These are phyloP conservation scores for Kurtzmaniella natalensis DNA, from an alignment of 1,139 yeast species.

Conservation along the genomic window DNA sequence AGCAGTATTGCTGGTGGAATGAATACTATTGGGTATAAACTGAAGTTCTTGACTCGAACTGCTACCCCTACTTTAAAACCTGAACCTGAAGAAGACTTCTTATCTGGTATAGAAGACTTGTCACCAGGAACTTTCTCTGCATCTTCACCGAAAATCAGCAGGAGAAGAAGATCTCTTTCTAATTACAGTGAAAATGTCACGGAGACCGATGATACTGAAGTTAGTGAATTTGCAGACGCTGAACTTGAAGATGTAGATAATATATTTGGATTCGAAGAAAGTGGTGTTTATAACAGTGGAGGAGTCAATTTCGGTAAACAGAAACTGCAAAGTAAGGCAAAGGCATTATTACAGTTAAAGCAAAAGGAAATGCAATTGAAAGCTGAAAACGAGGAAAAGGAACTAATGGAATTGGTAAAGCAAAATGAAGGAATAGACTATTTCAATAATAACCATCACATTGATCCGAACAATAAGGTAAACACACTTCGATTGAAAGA, in stretches of 20 bases:
- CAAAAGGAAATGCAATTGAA: constrained; percentile 26
- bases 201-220: constrained; percentile 31
- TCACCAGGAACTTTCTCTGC: constrained; percentile 21
- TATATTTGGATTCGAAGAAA: constrained; percentile 36
- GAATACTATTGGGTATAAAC: too few relatives aligned
- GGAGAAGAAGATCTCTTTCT: constrained; percentile 21
- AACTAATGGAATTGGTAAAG: constrained; percentile 18
- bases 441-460: too few relatives aligned
- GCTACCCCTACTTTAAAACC: constrained; percentile 7
- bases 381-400: constrained; percentile 35
- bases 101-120: constrained; percentile 7
- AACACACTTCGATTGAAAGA: constrained; percentile 31
- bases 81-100: constrained; percentile 3
- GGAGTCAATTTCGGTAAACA: background rate
- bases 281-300: constrained; percentile 25
- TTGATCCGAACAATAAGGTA: constrained; percentile 16
- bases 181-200: constrained; percentile 31
- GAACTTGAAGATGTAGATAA: constrained; percentile 41
- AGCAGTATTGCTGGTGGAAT: too few relatives aligned
- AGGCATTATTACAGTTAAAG: constrained; percentile 12
- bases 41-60: too few relatives aligned
- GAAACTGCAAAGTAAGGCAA: constrained; percentile 4
- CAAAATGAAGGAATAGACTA: constrained; percentile 5
- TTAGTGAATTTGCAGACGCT: constrained; percentile 36
- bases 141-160: constrained; percentile 19